Base-by-base conservation (phyloP, 2,329 filamentous ascomycete species). In the Fusarium irregulare region DNA sequence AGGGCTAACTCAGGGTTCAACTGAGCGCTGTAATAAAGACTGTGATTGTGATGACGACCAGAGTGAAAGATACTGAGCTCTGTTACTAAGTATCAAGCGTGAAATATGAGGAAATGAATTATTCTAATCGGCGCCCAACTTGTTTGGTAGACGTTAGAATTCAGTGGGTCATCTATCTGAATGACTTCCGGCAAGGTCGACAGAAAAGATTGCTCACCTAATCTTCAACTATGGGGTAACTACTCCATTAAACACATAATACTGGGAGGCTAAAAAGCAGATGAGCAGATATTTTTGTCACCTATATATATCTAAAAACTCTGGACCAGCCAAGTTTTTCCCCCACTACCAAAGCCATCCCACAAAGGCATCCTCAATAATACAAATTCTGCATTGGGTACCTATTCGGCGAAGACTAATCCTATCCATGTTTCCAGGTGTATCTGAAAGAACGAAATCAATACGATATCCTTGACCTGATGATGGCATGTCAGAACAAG, bases 61-160 rank as follows among this genome's bases (percentile, higher is more conserved):
- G 11, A 13, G 4, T 6, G 11, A 23, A 11, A 1, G 25, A 21
- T 25, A 13, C 5, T 21, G 16, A 8, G 44, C n/a, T 41, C 30
- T 16, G 13, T 41, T 13, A 34, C 20, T 32, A 7, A 4, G 20
- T n/a, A 42, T 32, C 18, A 42, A 13, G 40, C 27, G 14, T 49
- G 7, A 28, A 34, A 48, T 21, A 28, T 42, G 28, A 37, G 42
- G 53, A 45, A 25, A 54, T 50, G 48, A 57, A 66, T 46, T 59
- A 42, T 61, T 59, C 37, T 41, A 40, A 37, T 27, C 32, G 51
- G 48, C 11, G 42, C 55, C 21, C 40, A 53, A 55, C 62, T 56
- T 56, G 57, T 51, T 64, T 54, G 44, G 68, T 60, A 69, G 68
- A 48, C 55, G 63, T 50, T 58, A 69, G 68, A 70, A 57, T 58